A percentile compares a stretch with the other conserved stretches of the same genome.
phyloP scores from a whole-genome alignment of 2,329 filamentous ascomycete species.

The Scleromitrula shiraiana region DNA sequence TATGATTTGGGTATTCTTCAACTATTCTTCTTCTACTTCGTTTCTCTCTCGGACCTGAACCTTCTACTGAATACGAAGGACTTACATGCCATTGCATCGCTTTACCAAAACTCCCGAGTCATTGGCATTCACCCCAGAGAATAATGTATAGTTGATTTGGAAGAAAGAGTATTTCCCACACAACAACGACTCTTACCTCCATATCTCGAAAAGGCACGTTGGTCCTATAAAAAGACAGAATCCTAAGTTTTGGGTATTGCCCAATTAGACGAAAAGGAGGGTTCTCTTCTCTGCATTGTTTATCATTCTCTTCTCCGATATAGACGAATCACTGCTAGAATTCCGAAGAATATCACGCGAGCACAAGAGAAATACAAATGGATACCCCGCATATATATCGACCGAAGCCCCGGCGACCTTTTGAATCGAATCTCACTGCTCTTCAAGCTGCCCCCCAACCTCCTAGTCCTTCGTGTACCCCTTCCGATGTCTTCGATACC shows the following conservation, averaged over 20 bases:
- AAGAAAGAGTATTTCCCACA: not conserved
- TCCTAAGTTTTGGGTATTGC: no score
- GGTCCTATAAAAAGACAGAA: not conserved
- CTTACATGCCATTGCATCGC: not conserved
- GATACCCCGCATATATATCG: conserved; percentile 42
- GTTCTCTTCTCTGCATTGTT: not conserved
- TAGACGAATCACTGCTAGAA: not conserved
- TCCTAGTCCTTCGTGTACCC: conserved; percentile 47
- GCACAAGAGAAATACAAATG: conserved; percentile 2
- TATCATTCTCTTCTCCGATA: not conserved
- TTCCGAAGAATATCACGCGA: not conserved
- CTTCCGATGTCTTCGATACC: conserved; percentile 48
- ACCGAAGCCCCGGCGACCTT: conserved; percentile 65
- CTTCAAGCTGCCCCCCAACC: conserved; percentile 33
- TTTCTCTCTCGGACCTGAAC: no score
- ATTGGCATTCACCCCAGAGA: not conserved
- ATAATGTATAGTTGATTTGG: not conserved
- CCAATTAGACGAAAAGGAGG: not conserved
- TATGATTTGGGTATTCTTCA: no score
- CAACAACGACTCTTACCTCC: not conserved
- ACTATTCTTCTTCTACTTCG: no score
- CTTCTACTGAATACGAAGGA: no score
- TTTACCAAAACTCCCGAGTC: not conserved
- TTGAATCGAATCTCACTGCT: conserved; percentile 46
- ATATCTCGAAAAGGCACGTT: not conserved